Conservation (phyloP, 2,329 filamentous ascomycete species). For the Emergomyces orientalis region DNA sequence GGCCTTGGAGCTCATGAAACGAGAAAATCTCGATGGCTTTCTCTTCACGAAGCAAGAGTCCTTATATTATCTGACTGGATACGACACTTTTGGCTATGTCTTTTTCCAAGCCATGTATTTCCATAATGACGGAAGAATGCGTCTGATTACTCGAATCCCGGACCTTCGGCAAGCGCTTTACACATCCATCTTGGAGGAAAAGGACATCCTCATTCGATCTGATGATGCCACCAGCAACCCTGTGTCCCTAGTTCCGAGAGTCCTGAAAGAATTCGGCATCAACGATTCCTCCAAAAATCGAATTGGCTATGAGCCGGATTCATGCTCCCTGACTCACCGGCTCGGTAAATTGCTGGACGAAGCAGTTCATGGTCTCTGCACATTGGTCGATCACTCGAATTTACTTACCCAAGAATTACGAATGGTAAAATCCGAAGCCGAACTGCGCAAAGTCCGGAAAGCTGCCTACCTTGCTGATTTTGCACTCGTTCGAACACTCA, state of each 20-base stretch:
- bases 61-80: conserved; percentile 26
- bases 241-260: conserved; percentile 24
- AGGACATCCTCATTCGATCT: conserved; percentile 23
- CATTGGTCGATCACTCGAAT: conserved; percentile 24
- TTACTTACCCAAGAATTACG: conserved; percentile 25
- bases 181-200: conserved; percentile 26
- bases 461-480: conserved; percentile 29
- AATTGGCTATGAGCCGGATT: conserved; percentile 31
- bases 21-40: conserved; percentile 29
- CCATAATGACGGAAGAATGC: conserved; percentile 26
- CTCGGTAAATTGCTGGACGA: conserved; percentile 27
- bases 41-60: conserved; percentile 30
- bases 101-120: conserved; percentile 33
- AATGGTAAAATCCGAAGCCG: conserved; percentile 27
- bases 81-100: conserved; percentile 30
- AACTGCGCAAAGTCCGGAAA: conserved; percentile 25
- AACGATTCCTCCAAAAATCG: conserved; percentile 21
- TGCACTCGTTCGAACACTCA: conserved; percentile 27
- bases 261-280: conserved; percentile 25
- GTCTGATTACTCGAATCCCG: conserved; percentile 24
- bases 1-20: conserved; percentile 23
- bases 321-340: conserved; percentile 28
- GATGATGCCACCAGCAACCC: conserved; percentile 25
- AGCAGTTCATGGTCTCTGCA: conserved; percentile 26
- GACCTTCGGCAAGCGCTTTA: conserved; percentile 29